phyloP scores from a whole-genome alignment of 176 grass and related monocot species.

The Zizania latifolia region DNA sequence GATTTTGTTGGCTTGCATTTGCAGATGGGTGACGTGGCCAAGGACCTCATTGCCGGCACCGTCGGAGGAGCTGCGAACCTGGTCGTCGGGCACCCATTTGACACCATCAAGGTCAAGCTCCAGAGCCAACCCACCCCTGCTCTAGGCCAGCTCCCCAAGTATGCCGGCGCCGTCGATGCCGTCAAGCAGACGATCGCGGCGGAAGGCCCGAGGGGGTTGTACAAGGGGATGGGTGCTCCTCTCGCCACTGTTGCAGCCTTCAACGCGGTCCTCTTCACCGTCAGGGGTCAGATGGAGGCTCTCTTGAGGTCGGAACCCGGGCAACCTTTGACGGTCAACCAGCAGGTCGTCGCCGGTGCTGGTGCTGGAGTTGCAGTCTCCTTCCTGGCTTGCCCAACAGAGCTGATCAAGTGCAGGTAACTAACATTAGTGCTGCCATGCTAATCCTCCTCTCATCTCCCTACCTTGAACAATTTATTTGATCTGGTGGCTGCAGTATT shows the following conservation, averaged over 20 bases:
- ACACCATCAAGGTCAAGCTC: constrained; percentile 96
- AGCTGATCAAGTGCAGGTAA: constrained; percentile 94
- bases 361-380: constrained; percentile 73
- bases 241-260: constrained; percentile 86
- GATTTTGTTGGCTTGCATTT: constrained; percentile 14
- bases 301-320: constrained; percentile 56
- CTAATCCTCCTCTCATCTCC: neutral
- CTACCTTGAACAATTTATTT: neutral
- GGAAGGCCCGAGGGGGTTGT: constrained; percentile 74
- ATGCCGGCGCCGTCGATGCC: constrained; percentile 73
- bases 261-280: constrained; percentile 75
- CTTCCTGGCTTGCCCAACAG: constrained; percentile 84
- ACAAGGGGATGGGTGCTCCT: constrained; percentile 94
- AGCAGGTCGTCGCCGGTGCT: constrained; percentile 65
- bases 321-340: constrained; percentile 48
- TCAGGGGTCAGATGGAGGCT: constrained; percentile 81
- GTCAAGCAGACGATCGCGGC: constrained; percentile 70
- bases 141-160: constrained; percentile 67
- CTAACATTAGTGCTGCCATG: neutral
- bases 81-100: constrained; percentile 79
- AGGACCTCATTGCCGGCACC: constrained; percentile 77
- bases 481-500: neutral
- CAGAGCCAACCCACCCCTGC: constrained; percentile 76
- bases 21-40: constrained; percentile 72
- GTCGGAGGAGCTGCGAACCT: constrained; percentile 69